A percentile compares a stretch with the other conserved stretches of the same genome.
Evolutionary conservation across 1,284 basidiomycete species (phyloP).

Genomic region (Violaceomyces palustris): DNA sequence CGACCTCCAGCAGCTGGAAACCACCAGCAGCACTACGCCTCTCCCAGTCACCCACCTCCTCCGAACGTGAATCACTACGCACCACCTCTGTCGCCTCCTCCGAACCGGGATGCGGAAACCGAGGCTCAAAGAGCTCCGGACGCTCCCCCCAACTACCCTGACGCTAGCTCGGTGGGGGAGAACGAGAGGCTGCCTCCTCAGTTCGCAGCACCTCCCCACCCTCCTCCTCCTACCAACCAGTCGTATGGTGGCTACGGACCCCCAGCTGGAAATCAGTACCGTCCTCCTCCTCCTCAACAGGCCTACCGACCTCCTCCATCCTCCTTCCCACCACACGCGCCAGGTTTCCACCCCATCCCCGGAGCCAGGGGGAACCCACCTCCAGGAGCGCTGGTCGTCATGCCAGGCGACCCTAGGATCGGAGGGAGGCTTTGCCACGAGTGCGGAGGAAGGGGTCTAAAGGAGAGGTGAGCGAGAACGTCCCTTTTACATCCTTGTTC

Average conservation of each 20-base stretch:
- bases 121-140: constrained; percentile 25
- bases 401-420: constrained; percentile 26
- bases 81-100: neutral
- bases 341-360: neutral
- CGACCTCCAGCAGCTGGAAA: too few relatives aligned
- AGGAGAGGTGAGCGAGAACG: constrained; percentile 7
- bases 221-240: constrained; percentile 6
- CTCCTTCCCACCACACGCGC: neutral
- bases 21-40: too few relatives aligned
- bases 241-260: neutral
- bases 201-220: constrained; percentile 14
- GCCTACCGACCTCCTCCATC: neutral
- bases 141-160: constrained; percentile 27
- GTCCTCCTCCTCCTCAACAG: neutral
- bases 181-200: constrained; percentile 21
- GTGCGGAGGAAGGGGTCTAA: constrained; percentile 16
- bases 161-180: constrained; percentile 14
- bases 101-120: constrained; percentile 18
- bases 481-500: neutral
- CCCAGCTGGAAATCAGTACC: constrained; percentile 2
- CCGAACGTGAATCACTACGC: too few relatives aligned
- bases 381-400: constrained; percentile 19
- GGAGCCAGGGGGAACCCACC: constrained; percentile 5
- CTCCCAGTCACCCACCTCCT: too few relatives aligned
- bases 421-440: constrained; percentile 26